These are phyloP conservation scores for Boletus rubropictus DNA, from an alignment of 768 basidiomycete species.

Conservation along the genomic window DNA sequence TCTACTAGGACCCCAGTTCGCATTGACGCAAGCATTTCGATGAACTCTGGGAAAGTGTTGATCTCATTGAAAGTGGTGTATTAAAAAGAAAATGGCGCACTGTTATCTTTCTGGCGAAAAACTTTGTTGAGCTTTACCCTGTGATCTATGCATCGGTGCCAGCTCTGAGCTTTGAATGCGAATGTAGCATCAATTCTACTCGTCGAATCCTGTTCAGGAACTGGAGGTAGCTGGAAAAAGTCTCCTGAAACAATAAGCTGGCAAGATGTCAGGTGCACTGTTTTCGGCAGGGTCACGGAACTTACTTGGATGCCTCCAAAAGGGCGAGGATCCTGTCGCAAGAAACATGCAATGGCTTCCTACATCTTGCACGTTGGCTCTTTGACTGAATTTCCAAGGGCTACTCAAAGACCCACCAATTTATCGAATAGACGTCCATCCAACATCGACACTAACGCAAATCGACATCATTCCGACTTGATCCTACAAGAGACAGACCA, in stretches of 20 bases:
- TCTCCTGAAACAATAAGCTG: slow-evolving; percentile 72
- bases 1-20: slow-evolving; percentile 71
- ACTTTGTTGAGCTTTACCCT: slow-evolving; percentile 52
- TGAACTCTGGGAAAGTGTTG: slow-evolving; percentile 53
- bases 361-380: slow-evolving; percentile 8
- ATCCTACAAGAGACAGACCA: not conserved
- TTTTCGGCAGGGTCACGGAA: not conserved
- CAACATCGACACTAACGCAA: slow-evolving; percentile 63
- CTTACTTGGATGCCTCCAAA: slow-evolving; percentile 66
- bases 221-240: slow-evolving; percentile 78
- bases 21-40: slow-evolving; percentile 98
- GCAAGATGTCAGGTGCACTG: slow-evolving; percentile 7
- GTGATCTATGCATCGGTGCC: slow-evolving; percentile 49
- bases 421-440: slow-evolving; percentile 68
- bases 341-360: slow-evolving; percentile 35
- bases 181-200: slow-evolving; percentile 49
- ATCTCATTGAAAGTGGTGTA: not conserved
- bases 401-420: slow-evolving; percentile 42
- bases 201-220: slow-evolving; percentile 45
- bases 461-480: not conserved
- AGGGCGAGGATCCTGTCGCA: slow-evolving; percentile 41
- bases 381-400: slow-evolving; percentile 22
- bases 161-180: slow-evolving; percentile 61
- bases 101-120: slow-evolving; percentile 64
- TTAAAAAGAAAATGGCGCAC: slow-evolving; percentile 22